Evolutionary conservation across 2,329 filamentous ascomycete genomes (phyloP), one percentile per base, ranked within the genome.

Genomic region (Aspergillus carbonarius): DNA sequence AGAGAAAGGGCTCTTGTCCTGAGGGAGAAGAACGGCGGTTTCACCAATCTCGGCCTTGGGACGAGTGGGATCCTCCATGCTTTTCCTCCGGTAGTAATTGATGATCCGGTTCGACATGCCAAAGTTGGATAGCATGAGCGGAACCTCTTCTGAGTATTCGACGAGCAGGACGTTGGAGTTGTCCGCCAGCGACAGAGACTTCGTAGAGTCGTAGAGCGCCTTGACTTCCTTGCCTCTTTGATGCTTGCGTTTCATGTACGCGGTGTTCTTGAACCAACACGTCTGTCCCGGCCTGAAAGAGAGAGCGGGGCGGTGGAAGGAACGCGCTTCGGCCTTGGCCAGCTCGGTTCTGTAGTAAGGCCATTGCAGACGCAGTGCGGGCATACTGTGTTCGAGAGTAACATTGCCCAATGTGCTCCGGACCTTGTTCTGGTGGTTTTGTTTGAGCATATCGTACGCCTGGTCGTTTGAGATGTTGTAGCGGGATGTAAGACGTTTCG

Each of bases 381-480:
- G 93, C 81, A 96, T 82, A 74, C 91, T 93, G 78, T 99, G 95
- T 73, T 99, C 95, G 42, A 99, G 88, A n/a, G 90, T 88, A 62
- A 96, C 86, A 70, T 93, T 93, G 47, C 92, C 92, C 60, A 99
- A 85, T 1, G 92, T 96, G 54, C 92, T 95, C 65, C 95, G 88
- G 61, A 99, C 91, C 76, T 96, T 98, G 82, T 91, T 92, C 77
- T 96, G 92, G 70, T 96, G 93, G 70, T 97, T 98, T 75, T 96
- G 92, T 76, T 98, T 98, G 46, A 99, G 84, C 60, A 92, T 86
- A 70, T 98, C 93, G 73, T 99, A 99, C 1, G 93, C 93, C 59
- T 95, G 90, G 70, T 99, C 95, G 63, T 98, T 98, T 30, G 93
- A 96, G 59, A 96, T 90, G 72, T 98, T 98, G 82, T 96, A 99